Percentiles rank a stretch among this genome's conserved stretches.
Evolutionary conservation across 371 early-diverging fungal genomes (phyloP).

Genomic region (Fennellomyces sp.): DNA sequence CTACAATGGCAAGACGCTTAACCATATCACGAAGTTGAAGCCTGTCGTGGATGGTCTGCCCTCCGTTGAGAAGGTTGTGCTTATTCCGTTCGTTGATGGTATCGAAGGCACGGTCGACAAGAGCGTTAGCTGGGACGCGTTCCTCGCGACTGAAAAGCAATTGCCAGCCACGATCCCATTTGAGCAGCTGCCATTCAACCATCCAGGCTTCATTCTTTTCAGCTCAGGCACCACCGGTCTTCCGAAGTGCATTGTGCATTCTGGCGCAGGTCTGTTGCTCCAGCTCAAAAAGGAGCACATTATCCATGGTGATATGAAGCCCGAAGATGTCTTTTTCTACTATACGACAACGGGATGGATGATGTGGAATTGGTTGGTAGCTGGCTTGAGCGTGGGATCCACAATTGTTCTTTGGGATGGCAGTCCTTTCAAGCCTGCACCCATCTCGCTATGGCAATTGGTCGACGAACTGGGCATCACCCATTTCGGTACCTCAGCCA

Average conservation of each 20-base stretch:
- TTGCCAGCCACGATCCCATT: conserved; percentile 57
- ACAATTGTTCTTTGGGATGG: conserved; percentile 94
- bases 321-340: conserved; percentile 86
- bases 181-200: conserved; percentile 89
- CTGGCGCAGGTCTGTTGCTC: conserved; percentile 89
- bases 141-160: conserved; percentile 35
- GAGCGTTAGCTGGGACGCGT: conserved; percentile 46
- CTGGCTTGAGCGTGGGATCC: conserved; percentile 77
- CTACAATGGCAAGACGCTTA: conserved; percentile 88
- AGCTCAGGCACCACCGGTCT: conserved; percentile 97
- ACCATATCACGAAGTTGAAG: conserved; percentile 80
- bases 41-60: conserved; percentile 67
- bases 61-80: conserved; percentile 70
- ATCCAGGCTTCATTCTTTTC: conserved; percentile 95
- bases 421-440: conserved; percentile 89
- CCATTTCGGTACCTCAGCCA: conserved; percentile 93
- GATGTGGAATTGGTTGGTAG: conserved; percentile 99
- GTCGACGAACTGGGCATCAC: conserved; percentile 81
- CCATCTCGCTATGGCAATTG: conserved; percentile 79
- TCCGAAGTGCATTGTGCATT: conserved; percentile 98
- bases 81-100: conserved; percentile 72
- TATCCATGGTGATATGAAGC: conserved; percentile 79
- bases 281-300: conserved; percentile 95
- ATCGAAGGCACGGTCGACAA: conserved; percentile 10
- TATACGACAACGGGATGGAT: conserved; percentile 98